Base-by-base conservation (phyloP, 2,329 filamentous ascomycete species). In the Penicillium sp. region DNA sequence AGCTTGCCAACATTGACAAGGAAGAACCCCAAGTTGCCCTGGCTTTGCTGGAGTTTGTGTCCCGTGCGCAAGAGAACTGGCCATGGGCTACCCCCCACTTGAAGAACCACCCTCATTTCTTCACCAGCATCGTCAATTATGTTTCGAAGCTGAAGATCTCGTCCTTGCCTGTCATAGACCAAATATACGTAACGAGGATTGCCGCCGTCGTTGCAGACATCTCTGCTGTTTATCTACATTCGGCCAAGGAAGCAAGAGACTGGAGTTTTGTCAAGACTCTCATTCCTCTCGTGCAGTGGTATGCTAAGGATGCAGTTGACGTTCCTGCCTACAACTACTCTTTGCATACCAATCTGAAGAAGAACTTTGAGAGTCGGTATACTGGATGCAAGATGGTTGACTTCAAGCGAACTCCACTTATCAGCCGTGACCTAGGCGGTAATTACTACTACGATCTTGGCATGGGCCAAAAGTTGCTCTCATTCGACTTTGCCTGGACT, bases 61-160 rank as follows among this genome's bases (percentile, higher is more conserved):
- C 91, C 2, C 87, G 90, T 2, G 91, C 94, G 4, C 93, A 97
- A 72, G 95, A 97, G 75, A 91, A 93, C 72, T 98, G 94, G 94
- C 90, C 93, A 1, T 97, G 94, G 92, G 93, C 92, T 1, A 93
- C 96, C 59, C 89, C 91, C 59, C 88, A 90, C 42, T 80, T 96
- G 38, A 87, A 90, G 63, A 88, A 88, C 61, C 90, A 96, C 69
- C 83, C 85, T 0, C 81, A 82, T 0, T 94, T 97, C 70, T 84
- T 97, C 59, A 82, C 86, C 45, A 86, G 87, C 58, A 83, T 97
- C 19, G 85, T 91, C 19, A 82, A 84, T 4, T 95, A 92, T 73
- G 84, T 95, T 37, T 80, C 82, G 10, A 87, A 85, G 64, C 74
- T 85, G 3, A 83, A 88, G 60, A 79, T 84, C 5, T 78, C 83